Percentiles rank a stretch among this genome's conserved stretches.
Evolutionary conservation across 2,329 filamentous ascomycete genomes (phyloP).

Genomic region (Calonectria fujianensis): DNA sequence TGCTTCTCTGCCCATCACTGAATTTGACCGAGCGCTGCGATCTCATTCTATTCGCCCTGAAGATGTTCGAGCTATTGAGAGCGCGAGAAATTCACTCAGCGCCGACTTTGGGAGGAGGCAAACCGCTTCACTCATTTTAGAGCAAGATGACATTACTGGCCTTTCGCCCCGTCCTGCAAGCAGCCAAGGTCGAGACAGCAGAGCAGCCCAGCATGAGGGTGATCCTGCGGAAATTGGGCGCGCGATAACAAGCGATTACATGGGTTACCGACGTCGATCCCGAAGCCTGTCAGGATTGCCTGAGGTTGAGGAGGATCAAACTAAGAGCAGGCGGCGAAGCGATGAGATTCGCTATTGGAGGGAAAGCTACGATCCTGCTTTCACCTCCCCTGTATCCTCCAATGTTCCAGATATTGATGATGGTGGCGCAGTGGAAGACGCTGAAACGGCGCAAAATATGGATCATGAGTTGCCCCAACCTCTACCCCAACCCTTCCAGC

Average conservation of each 20-base stretch:
- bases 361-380: slow-evolving; percentile 73
- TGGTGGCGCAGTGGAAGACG: slow-evolving; percentile 48
- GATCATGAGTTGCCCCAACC: slow-evolving; percentile 60
- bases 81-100: slow-evolving; percentile 72
- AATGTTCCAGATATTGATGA: slow-evolving; percentile 63
- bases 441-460: slow-evolving; percentile 58
- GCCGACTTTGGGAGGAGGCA: slow-evolving; percentile 64
- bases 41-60: slow-evolving; percentile 77
- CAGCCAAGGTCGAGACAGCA: slow-evolving; percentile 71
- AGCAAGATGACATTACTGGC: slow-evolving; percentile 69
- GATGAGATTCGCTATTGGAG: slow-evolving; percentile 80
- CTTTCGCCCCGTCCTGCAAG: slow-evolving; percentile 78
- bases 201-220: slow-evolving; percentile 60
- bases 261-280: slow-evolving; percentile 72
- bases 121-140: slow-evolving; percentile 51
- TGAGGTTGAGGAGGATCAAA: slow-evolving; percentile 60
- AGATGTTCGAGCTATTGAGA: slow-evolving; percentile 72
- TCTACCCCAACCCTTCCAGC: slow-evolving; percentile 72
- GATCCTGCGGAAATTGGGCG: slow-evolving; percentile 76
- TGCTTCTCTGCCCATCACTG: slow-evolving; percentile 75
- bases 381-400: slow-evolving; percentile 72
- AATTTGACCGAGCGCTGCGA: slow-evolving; percentile 76
- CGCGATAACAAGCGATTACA: slow-evolving; percentile 75
- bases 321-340: slow-evolving; percentile 70
- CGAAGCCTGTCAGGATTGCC: slow-evolving; percentile 75